phyloP scores from a whole-genome alignment of 2,329 filamentous ascomycete species.

The Endoconidiophora laricicola region DNA sequence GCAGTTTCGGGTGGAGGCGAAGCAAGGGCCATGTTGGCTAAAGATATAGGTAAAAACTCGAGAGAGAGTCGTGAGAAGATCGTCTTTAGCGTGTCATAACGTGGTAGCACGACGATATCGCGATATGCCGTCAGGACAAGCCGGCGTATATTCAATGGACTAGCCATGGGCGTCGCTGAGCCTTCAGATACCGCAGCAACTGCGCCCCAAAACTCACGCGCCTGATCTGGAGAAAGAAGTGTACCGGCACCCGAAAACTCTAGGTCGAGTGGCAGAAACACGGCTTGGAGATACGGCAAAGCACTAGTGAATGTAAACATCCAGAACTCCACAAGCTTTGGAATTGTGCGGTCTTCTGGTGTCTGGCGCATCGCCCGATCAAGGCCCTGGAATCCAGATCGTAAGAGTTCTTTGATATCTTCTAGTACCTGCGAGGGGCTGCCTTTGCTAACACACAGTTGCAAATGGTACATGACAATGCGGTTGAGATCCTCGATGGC shows the following conservation, averaged over 20 bases:
- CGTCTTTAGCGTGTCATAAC: constrained; percentile 74
- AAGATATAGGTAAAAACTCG: constrained; percentile 48
- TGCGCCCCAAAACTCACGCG: constrained; percentile 79
- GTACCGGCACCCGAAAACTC: constrained; percentile 77
- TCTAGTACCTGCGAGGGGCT: constrained; percentile 56
- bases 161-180: not conserved
- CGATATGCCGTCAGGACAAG: constrained; percentile 78
- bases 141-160: constrained; percentile 52
- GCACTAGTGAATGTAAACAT: constrained; percentile 81
- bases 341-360: constrained; percentile 76
- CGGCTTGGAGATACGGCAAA: constrained; percentile 84
- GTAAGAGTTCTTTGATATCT: constrained; percentile 56
- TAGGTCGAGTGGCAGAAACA: constrained; percentile 81
- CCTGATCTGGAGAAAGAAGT: constrained; percentile 61
- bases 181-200: constrained; percentile 21
- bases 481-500: constrained; percentile 73
- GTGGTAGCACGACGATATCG: constrained; percentile 72
- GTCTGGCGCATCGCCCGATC: constrained; percentile 67
- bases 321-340: constrained; percentile 85
- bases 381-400: constrained; percentile 70
- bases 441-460: constrained; percentile 59
- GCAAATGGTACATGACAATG: constrained; percentile 62
- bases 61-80: constrained; percentile 82
- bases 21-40: constrained; percentile 33
- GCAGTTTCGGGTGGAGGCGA: constrained; percentile 34